Conservation (phyloP, 257 asterid species). For the Anisodus acutangulus region DNA sequence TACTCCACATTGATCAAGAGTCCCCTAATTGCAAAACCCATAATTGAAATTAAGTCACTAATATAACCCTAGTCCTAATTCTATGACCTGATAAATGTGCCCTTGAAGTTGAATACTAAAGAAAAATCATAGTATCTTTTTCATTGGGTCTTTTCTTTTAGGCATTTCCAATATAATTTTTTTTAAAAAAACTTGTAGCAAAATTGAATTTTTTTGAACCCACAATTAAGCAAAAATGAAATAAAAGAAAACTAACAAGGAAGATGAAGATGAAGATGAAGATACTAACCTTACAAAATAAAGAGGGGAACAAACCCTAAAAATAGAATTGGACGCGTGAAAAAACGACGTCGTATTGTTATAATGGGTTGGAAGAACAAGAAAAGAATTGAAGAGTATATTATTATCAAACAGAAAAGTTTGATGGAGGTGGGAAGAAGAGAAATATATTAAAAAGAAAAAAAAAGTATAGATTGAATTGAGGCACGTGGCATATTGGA, state of each 20-base stretch:
- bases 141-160: background rate
- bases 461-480: background rate
- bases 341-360: background rate
- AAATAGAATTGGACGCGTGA: background rate
- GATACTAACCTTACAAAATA: background rate
- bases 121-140: background rate
- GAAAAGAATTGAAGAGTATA: no score
- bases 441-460: background rate
- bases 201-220: no score
- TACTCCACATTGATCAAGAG: no score
- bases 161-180: no score
- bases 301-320: background rate
- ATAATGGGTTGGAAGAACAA: background rate
- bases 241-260: background rate
- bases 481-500: background rate
- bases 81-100: background rate
- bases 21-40: constrained; percentile 16
- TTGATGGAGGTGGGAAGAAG: constrained; percentile 8
- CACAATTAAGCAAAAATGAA: no score
- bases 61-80: background rate
- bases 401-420: background rate
- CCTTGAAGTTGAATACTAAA: no score
- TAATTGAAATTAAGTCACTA: background rate
- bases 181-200: no score
- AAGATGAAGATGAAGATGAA: background rate